phyloP scores from a whole-genome alignment of 768 basidiomycete species.

The Mycena alexandri region DNA sequence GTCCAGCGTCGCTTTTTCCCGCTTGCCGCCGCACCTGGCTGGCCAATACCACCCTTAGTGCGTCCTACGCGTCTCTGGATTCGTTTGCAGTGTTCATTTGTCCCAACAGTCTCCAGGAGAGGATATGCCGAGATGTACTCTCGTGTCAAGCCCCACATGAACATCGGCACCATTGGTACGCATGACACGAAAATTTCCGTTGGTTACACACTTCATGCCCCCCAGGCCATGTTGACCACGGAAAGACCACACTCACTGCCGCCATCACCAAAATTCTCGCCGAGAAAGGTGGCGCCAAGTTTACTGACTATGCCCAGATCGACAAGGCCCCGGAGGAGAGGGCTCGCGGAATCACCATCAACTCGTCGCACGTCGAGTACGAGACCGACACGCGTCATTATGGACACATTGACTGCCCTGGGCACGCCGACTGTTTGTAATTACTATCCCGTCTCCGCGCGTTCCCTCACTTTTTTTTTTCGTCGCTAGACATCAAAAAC shows the following conservation, averaged over 20 bases:
- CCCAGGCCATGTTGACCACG: conserved; percentile 94
- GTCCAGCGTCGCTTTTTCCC: conserved; percentile 51
- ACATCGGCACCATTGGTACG: conserved; percentile 93
- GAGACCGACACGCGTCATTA: conserved; percentile 93
- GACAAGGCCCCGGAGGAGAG: conserved; percentile 99
- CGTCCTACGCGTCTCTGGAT: conserved; percentile 29
- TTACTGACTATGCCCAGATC: conserved; percentile 97
- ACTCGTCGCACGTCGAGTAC: conserved; percentile 98
- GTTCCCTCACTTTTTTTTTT: conserved; percentile 28
- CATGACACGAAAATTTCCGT: conserved; percentile 37
- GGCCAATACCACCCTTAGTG: conserved; percentile 23
- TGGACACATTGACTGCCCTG: conserved; percentile 98
- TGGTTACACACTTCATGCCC: conserved; percentile 15
- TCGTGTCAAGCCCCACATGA: conserved; percentile 91
- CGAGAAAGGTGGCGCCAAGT: conserved; percentile 79
- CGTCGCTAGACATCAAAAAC: conserved; percentile 86
- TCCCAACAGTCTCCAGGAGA: conserved; percentile 62
- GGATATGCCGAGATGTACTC: conserved; percentile 85
- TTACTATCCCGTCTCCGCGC: conserved; percentile 27
- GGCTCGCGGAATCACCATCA: conserved; percentile 99
- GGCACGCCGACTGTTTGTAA: conserved; percentile 90
- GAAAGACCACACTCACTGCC: conserved; percentile 97
- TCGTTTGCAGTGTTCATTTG: conserved; percentile 6
- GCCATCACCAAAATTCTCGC: conserved; percentile 96
- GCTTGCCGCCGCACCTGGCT: conserved; percentile 53